Evolutionary conservation across 352 stramenopile genomes (phyloP).

Genomic region (Globisporangium lucens): DNA sequence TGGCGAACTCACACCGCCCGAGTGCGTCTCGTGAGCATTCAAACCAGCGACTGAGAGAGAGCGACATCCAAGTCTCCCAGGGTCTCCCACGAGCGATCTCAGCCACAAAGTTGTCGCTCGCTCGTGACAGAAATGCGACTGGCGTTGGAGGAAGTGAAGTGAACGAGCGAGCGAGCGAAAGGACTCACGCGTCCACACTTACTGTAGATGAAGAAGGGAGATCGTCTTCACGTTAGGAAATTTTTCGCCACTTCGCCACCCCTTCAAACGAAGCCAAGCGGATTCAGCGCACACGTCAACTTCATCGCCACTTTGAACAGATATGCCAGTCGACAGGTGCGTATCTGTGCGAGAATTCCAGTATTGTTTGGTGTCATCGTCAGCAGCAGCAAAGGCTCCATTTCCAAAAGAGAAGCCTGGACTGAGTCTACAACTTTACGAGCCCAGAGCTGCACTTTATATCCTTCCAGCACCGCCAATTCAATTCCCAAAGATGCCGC

Average conservation of each 20-base stretch:
- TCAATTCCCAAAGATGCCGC: no score
- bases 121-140: not conserved
- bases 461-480: no score
- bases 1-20: not conserved
- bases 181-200: not conserved
- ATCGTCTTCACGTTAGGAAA: not conserved
- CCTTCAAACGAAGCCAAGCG: not conserved
- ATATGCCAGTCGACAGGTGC: no score
- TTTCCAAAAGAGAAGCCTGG: no score
- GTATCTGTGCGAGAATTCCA: not conserved
- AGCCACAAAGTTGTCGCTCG: not conserved
- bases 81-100: not conserved
- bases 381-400: no score
- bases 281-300: not conserved
- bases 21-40: not conserved
- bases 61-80: not conserved
- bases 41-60: not conserved
- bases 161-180: not conserved
- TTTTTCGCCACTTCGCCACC: not conserved
- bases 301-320: not conserved
- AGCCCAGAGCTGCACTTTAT: no score
- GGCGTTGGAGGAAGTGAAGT: not conserved
- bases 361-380: no score
- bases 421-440: no score
- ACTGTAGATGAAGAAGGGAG: not conserved